Conservation (phyloP, 257 asterid species). For the Solanum paucissectum region DNA sequence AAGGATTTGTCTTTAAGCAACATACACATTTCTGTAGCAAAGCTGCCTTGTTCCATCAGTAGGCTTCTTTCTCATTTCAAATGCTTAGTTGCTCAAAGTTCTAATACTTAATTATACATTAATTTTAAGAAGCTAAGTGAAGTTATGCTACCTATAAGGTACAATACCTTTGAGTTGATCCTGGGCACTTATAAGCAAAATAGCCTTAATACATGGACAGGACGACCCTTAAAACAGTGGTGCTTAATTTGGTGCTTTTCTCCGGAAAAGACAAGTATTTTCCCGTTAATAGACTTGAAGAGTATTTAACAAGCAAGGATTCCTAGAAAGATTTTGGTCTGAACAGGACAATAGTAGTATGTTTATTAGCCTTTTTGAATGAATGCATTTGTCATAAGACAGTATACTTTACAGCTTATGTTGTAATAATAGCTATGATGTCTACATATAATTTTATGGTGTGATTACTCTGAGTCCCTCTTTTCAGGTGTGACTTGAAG, state of each 20-base stretch:
- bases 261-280: background rate
- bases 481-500: background rate
- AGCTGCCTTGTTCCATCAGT: background rate
- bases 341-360: background rate
- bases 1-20: background rate
- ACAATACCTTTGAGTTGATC: background rate
- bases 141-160: background rate
- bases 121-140: background rate
- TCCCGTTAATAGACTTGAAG: background rate
- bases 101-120: background rate
- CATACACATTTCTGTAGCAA: background rate
- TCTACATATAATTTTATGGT: background rate
- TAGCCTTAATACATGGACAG: background rate
- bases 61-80: background rate
- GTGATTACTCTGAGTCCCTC: background rate
- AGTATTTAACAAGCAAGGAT: background rate
- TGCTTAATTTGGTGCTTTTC: background rate
- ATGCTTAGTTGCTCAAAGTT: background rate
- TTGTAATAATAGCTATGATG: background rate
- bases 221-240: background rate
- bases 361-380: background rate
- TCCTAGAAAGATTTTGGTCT: background rate
- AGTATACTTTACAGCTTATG: background rate
- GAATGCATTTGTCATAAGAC: background rate
- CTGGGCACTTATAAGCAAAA: background rate